Evolutionary conservation across 768 basidiomycete genomes (phyloP), one percentile per base, ranked within the genome.

Genomic region (Brasilioporus rufonigricans): DNA sequence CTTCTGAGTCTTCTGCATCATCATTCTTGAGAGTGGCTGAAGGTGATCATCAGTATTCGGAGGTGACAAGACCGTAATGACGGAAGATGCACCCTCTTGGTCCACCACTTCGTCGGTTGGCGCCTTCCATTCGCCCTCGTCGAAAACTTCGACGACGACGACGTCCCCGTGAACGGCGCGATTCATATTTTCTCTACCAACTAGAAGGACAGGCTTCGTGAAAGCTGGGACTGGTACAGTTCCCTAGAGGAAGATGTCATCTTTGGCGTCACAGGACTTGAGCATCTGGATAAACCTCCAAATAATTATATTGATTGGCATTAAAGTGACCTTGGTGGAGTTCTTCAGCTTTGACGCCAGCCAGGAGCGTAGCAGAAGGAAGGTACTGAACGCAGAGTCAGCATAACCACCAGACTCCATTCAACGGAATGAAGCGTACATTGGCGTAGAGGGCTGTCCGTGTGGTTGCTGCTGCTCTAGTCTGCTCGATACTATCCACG

Each of bases 251-350:
- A 41, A n/a, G 13, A 24, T 36, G 43, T 56, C 18, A 56, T 41
- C 16, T 16, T 18, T 26, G 38, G 47, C 26, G n/a, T 19, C 27
- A n/a, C 39, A 16, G 1, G 4, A 19, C 13, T 11, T 6, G 40
- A 23, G 23, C 16, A 31, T 18, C 21, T 0, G 5, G 32, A 67
- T 77, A 49, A 41, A 87, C 91, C 80, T 98, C 96, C 14, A 98
- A 78, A 63, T 95, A 98, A 69, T 99, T 98, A 73, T 94, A 99
- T 60, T 86, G 86, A 62, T 91, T 97, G 3, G 94, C 92, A 65
- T 90, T 93, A 74, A 96, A 99, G 67, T 95, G 87, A 0, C 97
- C 97, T 73, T 98, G 93, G 64, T 93, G 83, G 4, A 95, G 80
- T 39, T 86, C 76, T 2, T 91, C 92, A 4, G 83, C 81, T 69